phyloP scores from a whole-genome alignment of 1,139 yeast genomes.

The Geotrichum aggregatum region DNA sequence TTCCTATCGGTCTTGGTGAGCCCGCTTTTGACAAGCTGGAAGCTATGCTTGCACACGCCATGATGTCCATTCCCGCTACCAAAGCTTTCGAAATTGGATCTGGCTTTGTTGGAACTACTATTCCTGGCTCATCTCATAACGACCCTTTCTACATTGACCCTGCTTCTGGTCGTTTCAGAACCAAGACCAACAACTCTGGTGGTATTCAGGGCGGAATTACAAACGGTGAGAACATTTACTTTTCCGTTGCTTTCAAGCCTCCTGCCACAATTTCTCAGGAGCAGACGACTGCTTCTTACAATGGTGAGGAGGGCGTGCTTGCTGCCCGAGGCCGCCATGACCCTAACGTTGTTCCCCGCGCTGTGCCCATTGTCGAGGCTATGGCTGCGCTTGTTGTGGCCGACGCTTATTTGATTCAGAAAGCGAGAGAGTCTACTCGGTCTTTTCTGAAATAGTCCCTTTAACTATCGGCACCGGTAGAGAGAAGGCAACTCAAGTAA shows the following conservation, averaged over 20 bases:
- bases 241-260: slow-evolving; percentile 93
- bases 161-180: slow-evolving; percentile 55
- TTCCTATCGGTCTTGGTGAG: slow-evolving; percentile 93
- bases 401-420: slow-evolving; percentile 79
- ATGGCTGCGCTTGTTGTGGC: slow-evolving; percentile 93
- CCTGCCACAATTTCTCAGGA: slow-evolving; percentile 96
- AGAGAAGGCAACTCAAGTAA: no score
- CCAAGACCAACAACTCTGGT: slow-evolving; percentile 88
- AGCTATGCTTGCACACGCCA: slow-evolving; percentile 92
- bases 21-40: slow-evolving; percentile 96
- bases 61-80: slow-evolving; percentile 95
- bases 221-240: slow-evolving; percentile 91
- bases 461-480: no score
- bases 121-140: slow-evolving; percentile 92
- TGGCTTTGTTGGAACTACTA: slow-evolving; percentile 82
- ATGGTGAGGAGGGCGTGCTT: slow-evolving; percentile 77
- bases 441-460: slow-evolving; percentile 23
- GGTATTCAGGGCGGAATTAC: slow-evolving; percentile 98
- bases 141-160: slow-evolving; percentile 51
- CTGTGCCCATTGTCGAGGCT: slow-evolving; percentile 96
- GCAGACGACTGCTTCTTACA: slow-evolving; percentile 82
- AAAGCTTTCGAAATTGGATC: slow-evolving; percentile 97
- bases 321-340: slow-evolving; percentile 98
- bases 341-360: slow-evolving; percentile 97
- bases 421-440: slow-evolving; percentile 63